Evolutionary conservation across 169 alveolate genomes (phyloP).

Genomic region (Ichthyophthirius multifiliis): DNA sequence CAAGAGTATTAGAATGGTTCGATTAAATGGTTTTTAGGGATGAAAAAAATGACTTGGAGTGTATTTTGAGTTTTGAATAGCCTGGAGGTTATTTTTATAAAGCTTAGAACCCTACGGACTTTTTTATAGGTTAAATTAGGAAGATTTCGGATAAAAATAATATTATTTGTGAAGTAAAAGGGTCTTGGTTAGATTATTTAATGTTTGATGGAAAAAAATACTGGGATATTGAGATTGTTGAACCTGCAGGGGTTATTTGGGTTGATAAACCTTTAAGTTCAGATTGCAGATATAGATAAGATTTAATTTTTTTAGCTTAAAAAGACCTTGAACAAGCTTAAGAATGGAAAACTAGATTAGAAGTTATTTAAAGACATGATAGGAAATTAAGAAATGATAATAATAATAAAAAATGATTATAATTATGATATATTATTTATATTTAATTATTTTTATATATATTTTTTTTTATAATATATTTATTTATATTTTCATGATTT

Average conservation of each 20-base stretch:
- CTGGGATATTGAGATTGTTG: conserved; percentile 55
- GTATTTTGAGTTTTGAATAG: conserved; percentile 43
- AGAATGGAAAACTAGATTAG: conserved; percentile 48
- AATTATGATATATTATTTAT: too few relatives aligned
- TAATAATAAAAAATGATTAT: not conserved
- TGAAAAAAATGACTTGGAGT: conserved; percentile 25
- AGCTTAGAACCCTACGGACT: conserved; percentile 39
- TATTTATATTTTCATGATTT: too few relatives aligned
- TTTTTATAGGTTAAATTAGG: conserved; percentile 34
- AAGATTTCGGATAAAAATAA: conserved; percentile 11
- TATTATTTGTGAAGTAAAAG: conserved; percentile 34
- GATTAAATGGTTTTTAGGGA: conserved; percentile 46
- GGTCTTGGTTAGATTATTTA: conserved; percentile 55
- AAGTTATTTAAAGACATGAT: conserved; percentile 43
- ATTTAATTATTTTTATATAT: too few relatives aligned
- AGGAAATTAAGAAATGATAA: conserved; percentile 32
- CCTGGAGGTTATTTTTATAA: conserved; percentile 43
- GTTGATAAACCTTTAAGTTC: conserved; percentile 42
- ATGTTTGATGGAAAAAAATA: conserved; percentile 49
- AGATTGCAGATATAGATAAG: conserved; percentile 72
- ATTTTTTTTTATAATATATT: too few relatives aligned
- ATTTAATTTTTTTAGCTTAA: conserved; percentile 42
- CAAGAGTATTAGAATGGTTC: conserved; percentile 46
- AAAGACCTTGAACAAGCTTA: conserved; percentile 48
- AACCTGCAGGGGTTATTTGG: conserved; percentile 31